Evolutionary conservation across 306 rosid species (phyloP).

Genomic region (Prunus armeniaca): DNA sequence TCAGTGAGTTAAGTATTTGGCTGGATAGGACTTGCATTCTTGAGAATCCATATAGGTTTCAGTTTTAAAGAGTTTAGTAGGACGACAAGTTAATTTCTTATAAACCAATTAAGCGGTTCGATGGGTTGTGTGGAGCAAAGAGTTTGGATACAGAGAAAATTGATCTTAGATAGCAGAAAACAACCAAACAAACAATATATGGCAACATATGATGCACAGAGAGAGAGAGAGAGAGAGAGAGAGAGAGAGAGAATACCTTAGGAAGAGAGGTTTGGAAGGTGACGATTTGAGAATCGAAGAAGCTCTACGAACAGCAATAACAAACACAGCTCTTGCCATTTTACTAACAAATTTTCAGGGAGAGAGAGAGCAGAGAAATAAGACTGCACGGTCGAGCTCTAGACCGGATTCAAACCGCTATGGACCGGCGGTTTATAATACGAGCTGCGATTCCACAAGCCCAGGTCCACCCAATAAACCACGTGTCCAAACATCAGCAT

Average conservation of each 20-base stretch:
- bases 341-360: neutral
- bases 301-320: constrained; percentile 42
- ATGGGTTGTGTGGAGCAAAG: neutral
- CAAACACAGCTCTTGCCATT: constrained; percentile 60
- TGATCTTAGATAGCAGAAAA: neutral
- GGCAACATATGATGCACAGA: neutral
- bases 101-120: neutral
- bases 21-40: neutral
- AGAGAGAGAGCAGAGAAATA: too few relatives aligned
- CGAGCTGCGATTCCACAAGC: constrained; percentile 27
- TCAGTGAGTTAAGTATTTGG: neutral
- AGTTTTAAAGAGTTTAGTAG: too few relatives aligned
- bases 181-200: neutral
- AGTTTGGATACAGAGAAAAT: neutral
- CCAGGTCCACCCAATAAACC: constrained; percentile 16
- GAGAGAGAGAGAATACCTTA: constrained; percentile 39
- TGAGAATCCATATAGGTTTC: neutral
- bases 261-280: constrained; percentile 16
- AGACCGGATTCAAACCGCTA: constrained; percentile 20
- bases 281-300: constrained; percentile 41
- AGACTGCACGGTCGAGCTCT: neutral
- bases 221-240: neutral
- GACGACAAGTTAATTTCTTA: neutral
- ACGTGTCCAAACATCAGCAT: constrained; percentile 38
- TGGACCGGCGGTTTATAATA: constrained; percentile 26